Conservation (phyloP, 73 alveolate species). For the Diophrys sp. region DNA sequence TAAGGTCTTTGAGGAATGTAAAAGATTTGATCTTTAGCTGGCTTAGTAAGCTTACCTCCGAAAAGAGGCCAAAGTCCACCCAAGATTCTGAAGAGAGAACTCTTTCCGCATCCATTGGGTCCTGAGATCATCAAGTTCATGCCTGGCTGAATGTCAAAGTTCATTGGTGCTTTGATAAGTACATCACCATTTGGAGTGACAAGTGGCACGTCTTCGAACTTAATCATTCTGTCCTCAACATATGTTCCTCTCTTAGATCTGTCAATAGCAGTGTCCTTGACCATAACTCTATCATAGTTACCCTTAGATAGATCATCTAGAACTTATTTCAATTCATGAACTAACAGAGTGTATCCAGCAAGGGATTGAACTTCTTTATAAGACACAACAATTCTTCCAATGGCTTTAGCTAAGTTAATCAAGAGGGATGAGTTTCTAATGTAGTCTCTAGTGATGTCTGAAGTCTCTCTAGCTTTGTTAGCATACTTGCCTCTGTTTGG, state of each 20-base stretch:
- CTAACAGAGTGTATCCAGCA: slow-evolving; percentile 89
- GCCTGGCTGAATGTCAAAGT: slow-evolving; percentile 69
- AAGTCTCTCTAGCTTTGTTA: slow-evolving; percentile 62
- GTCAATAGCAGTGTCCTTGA: slow-evolving; percentile 34
- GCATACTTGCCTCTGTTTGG: slow-evolving; percentile 66
- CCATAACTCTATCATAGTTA: slow-evolving; percentile 56
- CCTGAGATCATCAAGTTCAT: slow-evolving; percentile 87
- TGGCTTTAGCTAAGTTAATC: slow-evolving; percentile 92
- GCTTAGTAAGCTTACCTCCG: slow-evolving; percentile 81
- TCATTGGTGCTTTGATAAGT: slow-evolving; percentile 62
- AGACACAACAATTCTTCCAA: slow-evolving; percentile 87
- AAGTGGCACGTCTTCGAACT: slow-evolving; percentile 80
- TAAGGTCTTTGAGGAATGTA: slow-evolving; percentile 95
- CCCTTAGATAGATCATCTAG: slow-evolving; percentile 79
- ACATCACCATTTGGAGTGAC: slow-evolving; percentile 88
- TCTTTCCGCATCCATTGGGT: slow-evolving; percentile 95
- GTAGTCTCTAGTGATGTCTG: slow-evolving; percentile 85
- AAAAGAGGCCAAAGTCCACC: slow-evolving; percentile 95
- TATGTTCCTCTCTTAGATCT: slow-evolving; percentile 31
- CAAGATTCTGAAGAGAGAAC: slow-evolving; percentile 87
- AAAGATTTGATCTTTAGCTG: slow-evolving; percentile 71
- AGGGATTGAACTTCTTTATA: slow-evolving; percentile 84
- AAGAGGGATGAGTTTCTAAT: slow-evolving; percentile 86
- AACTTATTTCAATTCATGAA: slow-evolving; percentile 75
- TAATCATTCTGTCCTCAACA: slow-evolving; percentile 46